Conservation (phyloP, 352 stramenopile genomes). For the Phytophthora lateralis region DNA sequence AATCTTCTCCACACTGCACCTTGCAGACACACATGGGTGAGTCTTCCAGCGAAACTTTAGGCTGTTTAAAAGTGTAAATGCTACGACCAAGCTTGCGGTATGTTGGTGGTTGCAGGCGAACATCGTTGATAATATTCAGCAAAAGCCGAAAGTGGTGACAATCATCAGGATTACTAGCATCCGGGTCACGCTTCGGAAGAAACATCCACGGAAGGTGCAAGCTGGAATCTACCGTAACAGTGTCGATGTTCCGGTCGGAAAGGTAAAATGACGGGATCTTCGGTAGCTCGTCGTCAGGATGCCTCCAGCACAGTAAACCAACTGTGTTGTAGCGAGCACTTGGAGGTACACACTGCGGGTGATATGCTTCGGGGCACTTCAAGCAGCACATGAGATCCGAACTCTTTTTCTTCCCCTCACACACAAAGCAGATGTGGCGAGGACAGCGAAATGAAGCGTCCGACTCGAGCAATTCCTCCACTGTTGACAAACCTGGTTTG, state of each 20-base stretch:
- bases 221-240: constrained; percentile 78
- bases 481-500: constrained; percentile 37
- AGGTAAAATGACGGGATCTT: constrained; percentile 81
- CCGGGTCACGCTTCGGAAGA: constrained; percentile 67
- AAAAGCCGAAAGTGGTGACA: constrained; percentile 84
- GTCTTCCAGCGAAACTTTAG: constrained; percentile 77
- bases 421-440: constrained; percentile 84
- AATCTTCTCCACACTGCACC: constrained; percentile 88
- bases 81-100: constrained; percentile 80
- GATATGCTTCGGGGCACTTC: constrained; percentile 92
- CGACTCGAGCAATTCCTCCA: constrained; percentile 64
- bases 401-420: constrained; percentile 75
- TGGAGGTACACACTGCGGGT: constrained; percentile 92
- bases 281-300: constrained; percentile 75
- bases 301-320: constrained; percentile 91
- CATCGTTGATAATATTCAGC: constrained; percentile 68
- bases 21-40: constrained; percentile 82
- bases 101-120: constrained; percentile 73
- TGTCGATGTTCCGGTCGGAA: constrained; percentile 62
- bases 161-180: constrained; percentile 49
- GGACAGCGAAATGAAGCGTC: constrained; percentile 89
- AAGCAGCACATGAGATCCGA: constrained; percentile 91
- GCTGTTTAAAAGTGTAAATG: constrained; percentile 89
- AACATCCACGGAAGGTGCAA: constrained; percentile 83
- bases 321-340: constrained; percentile 93